A percentile compares a stretch with the other conserved stretches of the same genome.
Evolutionary conservation across 306 rosid genomes (phyloP).

Genomic region (Castanea mollissima): DNA sequence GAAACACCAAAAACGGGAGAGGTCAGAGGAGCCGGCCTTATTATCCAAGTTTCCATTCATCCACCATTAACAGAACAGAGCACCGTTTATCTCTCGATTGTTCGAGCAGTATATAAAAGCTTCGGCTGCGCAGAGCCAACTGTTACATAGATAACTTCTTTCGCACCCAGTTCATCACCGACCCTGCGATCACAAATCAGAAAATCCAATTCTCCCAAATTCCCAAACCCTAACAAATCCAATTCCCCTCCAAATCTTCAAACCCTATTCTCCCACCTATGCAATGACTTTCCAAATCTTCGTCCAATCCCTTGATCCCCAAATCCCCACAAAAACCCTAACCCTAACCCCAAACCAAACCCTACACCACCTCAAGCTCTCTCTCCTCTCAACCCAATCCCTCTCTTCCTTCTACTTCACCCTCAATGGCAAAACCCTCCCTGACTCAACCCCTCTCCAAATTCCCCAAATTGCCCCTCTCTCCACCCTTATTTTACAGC

Average conservation of each 20-base stretch:
- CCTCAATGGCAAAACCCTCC: constrained; percentile 59
- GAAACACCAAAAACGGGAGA: no score
- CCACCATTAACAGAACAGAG: no score
- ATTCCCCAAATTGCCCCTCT: constrained; percentile 40
- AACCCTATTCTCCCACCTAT: constrained; percentile 17
- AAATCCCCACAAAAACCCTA: constrained; percentile 37
- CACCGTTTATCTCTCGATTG: no score
- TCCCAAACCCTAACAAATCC: no score
- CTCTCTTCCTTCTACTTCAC: constrained; percentile 59
- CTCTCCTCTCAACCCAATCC: constrained; percentile 27
- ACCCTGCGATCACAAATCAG: no score
- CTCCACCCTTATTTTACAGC: constrained; percentile 58
- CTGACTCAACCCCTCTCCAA: constrained; percentile 39
- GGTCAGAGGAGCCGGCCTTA: no score
- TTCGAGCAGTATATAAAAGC: no score
- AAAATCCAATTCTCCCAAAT: no score
- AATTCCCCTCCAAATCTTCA: not conserved
- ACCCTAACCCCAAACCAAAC: constrained; percentile 36
- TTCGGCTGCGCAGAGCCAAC: no score
- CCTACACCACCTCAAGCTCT: constrained; percentile 53
- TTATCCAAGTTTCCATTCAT: no score
- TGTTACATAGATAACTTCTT: no score
- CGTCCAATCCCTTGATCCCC: constrained; percentile 57
- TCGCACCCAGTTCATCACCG: no score
- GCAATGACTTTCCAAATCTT: constrained; percentile 59